phyloP scores from a whole-genome alignment of 495 filamentous ascomycete species.

The Pseudoneurospora amorphoporcata region DNA sequence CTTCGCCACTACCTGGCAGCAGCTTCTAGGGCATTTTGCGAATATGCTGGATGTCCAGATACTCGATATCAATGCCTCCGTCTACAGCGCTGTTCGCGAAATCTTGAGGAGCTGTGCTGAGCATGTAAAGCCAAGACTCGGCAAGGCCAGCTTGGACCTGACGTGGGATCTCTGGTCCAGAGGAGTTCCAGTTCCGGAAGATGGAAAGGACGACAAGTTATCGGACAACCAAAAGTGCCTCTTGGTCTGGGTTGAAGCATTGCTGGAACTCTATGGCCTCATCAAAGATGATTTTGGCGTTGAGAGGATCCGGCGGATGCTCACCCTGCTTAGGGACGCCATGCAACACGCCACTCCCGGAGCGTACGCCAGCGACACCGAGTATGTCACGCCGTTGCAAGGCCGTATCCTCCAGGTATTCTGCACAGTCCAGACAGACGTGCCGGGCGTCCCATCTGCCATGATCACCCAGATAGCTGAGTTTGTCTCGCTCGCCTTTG shows the following conservation, averaged over 20 bases:
- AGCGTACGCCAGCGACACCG: constrained; percentile 73
- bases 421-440: constrained; percentile 59
- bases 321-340: constrained; percentile 47
- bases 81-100: constrained; percentile 55
- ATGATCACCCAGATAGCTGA: constrained; percentile 59
- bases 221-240: constrained; percentile 66
- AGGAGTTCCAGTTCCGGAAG: constrained; percentile 42
- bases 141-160: constrained; percentile 46
- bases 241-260: constrained; percentile 64
- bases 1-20: constrained; percentile 57
- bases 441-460: constrained; percentile 52
- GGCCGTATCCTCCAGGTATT: constrained; percentile 60
- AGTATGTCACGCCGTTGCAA: constrained; percentile 72
- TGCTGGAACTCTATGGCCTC: constrained; percentile 74
- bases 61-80: constrained; percentile 60
- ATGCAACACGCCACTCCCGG: constrained; percentile 54
- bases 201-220: constrained; percentile 34
- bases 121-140: constrained; percentile 39
- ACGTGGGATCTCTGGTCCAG: constrained; percentile 67
- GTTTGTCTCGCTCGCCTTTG: constrained; percentile 59
- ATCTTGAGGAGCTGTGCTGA: constrained; percentile 49
- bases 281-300: constrained; percentile 52
- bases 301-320: constrained; percentile 51
- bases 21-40: constrained; percentile 56
- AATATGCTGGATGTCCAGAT: constrained; percentile 47